Evolutionary conservation across 2,329 filamentous ascomycete species (phyloP).

Genomic region (Trichophyton equinum): DNA sequence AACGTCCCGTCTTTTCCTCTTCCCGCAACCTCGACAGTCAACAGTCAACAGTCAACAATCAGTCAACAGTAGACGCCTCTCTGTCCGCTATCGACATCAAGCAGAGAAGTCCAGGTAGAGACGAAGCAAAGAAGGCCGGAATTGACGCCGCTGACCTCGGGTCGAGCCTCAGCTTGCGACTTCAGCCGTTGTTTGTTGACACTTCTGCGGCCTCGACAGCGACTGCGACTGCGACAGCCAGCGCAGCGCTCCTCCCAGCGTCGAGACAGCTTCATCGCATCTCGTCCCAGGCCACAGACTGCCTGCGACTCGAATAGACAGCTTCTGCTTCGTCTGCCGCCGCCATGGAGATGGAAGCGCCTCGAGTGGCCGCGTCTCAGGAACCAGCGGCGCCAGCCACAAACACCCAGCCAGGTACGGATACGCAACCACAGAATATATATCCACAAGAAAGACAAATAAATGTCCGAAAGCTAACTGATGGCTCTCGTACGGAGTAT

Average conservation of each 20-base stretch:
- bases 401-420: background rate
- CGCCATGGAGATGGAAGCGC: background rate
- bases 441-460: background rate
- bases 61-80: too few species aligned
- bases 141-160: background rate
- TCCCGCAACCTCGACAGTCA: too few species aligned
- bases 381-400: background rate
- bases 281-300: background rate
- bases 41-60: too few species aligned
- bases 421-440: background rate
- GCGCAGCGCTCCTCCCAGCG: background rate
- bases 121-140: too few species aligned
- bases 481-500: background rate
- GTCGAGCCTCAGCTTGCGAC: background rate
- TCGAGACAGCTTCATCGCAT: background rate
- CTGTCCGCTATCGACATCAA: too few species aligned
- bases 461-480: background rate
- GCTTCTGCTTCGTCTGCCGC: background rate
- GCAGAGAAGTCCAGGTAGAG: too few species aligned
- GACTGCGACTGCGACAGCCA: too few species aligned
- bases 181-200: background rate
- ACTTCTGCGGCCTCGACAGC: background rate
- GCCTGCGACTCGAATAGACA: background rate
- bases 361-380: background rate
- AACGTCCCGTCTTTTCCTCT: too few species aligned